phyloP scores from a whole-genome alignment of 768 basidiomycete genomes.

The Suillus decipiens region DNA sequence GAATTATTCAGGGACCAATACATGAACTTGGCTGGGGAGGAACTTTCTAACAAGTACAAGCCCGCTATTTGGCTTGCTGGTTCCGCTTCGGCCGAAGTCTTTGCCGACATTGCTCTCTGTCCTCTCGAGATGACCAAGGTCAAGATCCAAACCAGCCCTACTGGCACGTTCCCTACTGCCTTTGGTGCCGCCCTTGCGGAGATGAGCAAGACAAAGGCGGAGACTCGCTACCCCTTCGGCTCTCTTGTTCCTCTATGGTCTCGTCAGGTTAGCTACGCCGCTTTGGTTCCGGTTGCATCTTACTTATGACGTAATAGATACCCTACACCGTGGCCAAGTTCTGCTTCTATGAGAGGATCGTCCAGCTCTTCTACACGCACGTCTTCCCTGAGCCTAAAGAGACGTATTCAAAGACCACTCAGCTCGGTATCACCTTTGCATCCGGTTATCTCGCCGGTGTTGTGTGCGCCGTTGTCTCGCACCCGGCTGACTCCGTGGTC shows the following conservation, averaged over 20 bases:
- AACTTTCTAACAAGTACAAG: constrained; percentile 78
- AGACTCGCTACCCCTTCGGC: constrained; percentile 85
- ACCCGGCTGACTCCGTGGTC: constrained; percentile 93
- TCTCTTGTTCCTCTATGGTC: constrained; percentile 87
- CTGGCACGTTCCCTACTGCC: constrained; percentile 74
- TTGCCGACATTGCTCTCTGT: constrained; percentile 95
- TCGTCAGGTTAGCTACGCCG: too few relatives aligned
- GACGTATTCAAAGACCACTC: constrained; percentile 76
- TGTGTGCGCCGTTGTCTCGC: constrained; percentile 93
- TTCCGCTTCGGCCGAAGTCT: constrained; percentile 93
- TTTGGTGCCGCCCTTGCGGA: constrained; percentile 69
- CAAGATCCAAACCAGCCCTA: constrained; percentile 81
- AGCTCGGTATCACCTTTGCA: constrained; percentile 86
- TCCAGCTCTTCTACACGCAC: constrained; percentile 83
- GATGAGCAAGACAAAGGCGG: constrained; percentile 65
- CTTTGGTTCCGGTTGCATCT: neutral
- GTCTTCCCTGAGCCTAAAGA: constrained; percentile 83
- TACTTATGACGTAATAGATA: too few relatives aligned
- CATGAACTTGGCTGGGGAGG: constrained; percentile 88
- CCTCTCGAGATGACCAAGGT: constrained; percentile 94
- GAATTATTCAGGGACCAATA: constrained; percentile 95
- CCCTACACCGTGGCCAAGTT: constrained; percentile 99
- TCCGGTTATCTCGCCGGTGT: constrained; percentile 96
- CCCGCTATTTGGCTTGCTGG: constrained; percentile 91
- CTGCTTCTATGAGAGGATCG: constrained; percentile 93